These are phyloP conservation scores for Termitomyces sp. DNA, from an alignment of 768 basidiomycete species.

Conservation along the genomic window DNA sequence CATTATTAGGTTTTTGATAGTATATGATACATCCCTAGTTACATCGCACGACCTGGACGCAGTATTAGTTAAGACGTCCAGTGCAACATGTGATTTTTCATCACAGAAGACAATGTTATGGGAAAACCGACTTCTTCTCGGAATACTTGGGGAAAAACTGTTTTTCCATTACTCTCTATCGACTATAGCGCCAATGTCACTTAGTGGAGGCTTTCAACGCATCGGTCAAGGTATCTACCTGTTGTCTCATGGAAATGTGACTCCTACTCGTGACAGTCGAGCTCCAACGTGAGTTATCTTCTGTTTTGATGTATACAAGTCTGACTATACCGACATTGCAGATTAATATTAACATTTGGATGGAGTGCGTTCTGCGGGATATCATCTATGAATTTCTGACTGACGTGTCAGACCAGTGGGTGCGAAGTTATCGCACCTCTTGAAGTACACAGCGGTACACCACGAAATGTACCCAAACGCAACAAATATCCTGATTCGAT, in stretches of 20 bases:
- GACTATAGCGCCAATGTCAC: background rate
- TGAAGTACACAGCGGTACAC: conserved; percentile 39
- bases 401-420: conserved; percentile 28
- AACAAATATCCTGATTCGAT: conserved; percentile 34
- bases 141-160: background rate
- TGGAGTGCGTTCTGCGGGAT: conserved; percentile 32
- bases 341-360: conserved; percentile 37
- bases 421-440: conserved; percentile 37
- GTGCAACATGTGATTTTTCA: background rate
- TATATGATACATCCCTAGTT: too few species aligned
- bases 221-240: conserved; percentile 9
- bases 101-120: background rate
- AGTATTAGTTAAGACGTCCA: too few species aligned
- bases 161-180: background rate
- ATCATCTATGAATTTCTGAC: background rate
- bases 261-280: background rate
- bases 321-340: conserved; percentile 6
- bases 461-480: conserved; percentile 35
- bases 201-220: background rate
- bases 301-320: background rate
- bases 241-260: background rate
- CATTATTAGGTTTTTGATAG: too few species aligned
- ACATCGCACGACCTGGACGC: too few species aligned
- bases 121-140: background rate
- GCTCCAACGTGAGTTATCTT: conserved; percentile 2